phyloP scores from a whole-genome alignment of 495 filamentous ascomycete species.

The Aspergillus affinis region DNA sequence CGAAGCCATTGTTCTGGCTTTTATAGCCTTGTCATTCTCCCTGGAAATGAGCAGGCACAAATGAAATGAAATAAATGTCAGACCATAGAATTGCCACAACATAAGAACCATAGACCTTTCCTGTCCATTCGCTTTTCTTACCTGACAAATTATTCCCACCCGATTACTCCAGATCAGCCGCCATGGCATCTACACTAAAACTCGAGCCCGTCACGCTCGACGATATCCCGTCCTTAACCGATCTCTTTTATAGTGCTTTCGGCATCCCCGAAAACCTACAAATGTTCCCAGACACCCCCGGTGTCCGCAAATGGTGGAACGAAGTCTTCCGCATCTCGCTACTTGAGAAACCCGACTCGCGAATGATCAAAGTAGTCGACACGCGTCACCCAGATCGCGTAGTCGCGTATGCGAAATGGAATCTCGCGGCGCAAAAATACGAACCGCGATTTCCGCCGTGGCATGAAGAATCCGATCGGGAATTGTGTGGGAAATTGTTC shows the following conservation, averaged over 20 bases:
- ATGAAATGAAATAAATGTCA: too few relatives aligned
- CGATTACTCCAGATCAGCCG: background rate
- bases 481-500: slow-evolving; percentile 16
- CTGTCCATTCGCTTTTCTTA: too few relatives aligned
- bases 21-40: too few relatives aligned
- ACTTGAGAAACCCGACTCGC: slow-evolving; percentile 23
- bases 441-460: slow-evolving; percentile 17
- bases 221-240: slow-evolving; percentile 19
- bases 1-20: too few relatives aligned
- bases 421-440: slow-evolving; percentile 12
- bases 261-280: slow-evolving; percentile 12
- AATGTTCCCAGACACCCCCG: slow-evolving; percentile 26
- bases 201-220: slow-evolving; percentile 9
- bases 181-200: background rate
- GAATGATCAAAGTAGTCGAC: slow-evolving; percentile 24
- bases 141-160: too few relatives aligned
- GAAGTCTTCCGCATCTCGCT: slow-evolving; percentile 15
- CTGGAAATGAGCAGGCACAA: too few relatives aligned
- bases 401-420: slow-evolving; percentile 27
- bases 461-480: slow-evolving; percentile 15
- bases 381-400: background rate
- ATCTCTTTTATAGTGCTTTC: slow-evolving; percentile 22
- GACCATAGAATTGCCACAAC: too few relatives aligned
- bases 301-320: slow-evolving; percentile 23
- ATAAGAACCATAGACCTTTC: too few relatives aligned